Conservation (phyloP, 805 yeast species). For the Candida sakaeoensis region DNA sequence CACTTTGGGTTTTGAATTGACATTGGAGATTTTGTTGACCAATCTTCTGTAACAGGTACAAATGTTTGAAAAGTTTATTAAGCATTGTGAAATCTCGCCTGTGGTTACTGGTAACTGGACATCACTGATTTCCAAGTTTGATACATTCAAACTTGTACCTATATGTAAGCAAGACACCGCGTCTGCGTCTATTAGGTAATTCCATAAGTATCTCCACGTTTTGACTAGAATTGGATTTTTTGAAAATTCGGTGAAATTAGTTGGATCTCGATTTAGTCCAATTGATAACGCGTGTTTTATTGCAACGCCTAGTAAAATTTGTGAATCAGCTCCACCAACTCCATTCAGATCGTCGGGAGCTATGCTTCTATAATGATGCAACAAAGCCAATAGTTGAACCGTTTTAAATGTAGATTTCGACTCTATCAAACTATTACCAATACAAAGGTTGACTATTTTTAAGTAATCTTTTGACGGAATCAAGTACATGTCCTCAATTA, state of each 20-base stretch:
- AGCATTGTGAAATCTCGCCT: no score
- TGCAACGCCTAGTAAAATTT: constrained; percentile 33
- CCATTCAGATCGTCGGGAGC: constrained; percentile 43
- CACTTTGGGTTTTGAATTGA: constrained; percentile 28
- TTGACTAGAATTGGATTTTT: constrained; percentile 22
- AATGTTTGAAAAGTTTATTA: constrained; percentile 16
- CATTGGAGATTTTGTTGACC: constrained; percentile 16
- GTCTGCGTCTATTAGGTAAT: constrained; percentile 25
- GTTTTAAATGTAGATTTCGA: constrained; percentile 30
- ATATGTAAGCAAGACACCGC: constrained; percentile 30
- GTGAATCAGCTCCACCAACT: constrained; percentile 36
- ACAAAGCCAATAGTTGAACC: constrained; percentile 32
- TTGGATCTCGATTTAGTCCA: constrained; percentile 41
- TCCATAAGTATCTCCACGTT: constrained; percentile 39
- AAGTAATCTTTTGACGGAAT: constrained; percentile 25
- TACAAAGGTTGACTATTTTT: constrained; percentile 31
- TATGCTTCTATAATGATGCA: constrained; percentile 32
- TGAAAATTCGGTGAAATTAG: constrained; percentile 26
- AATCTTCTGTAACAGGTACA: constrained; percentile 28
- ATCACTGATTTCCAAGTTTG: constrained; percentile 27
- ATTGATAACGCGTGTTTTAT: constrained; percentile 37
- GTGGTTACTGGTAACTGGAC: constrained; percentile 25
- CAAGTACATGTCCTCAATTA: constrained; percentile 28
- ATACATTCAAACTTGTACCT: constrained; percentile 28
- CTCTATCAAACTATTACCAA: constrained; percentile 27